Evolutionary conservation across 345 rosid genomes (phyloP).

Genomic region (Limnanthes douglasii): DNA sequence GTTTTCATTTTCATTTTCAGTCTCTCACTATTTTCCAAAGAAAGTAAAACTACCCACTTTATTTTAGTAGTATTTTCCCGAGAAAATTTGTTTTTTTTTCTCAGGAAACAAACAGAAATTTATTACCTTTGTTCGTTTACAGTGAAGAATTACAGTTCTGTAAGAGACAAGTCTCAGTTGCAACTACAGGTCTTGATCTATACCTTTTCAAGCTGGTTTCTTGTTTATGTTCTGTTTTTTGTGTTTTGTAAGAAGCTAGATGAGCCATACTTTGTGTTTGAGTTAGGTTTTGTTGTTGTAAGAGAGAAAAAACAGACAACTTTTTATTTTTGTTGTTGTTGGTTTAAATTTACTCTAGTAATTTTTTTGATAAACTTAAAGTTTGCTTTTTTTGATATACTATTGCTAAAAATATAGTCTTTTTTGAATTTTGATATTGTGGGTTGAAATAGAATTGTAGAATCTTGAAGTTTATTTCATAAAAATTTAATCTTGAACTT

Average conservation of each 20-base stretch:
- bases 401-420: no score
- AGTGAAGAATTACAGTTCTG: constrained; percentile 14
- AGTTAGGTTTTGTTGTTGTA: no score
- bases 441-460: no score
- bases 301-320: not conserved
- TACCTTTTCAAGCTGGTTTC: not conserved
- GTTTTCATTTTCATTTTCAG: constrained; percentile 7
- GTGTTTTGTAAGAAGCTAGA: no score
- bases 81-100: constrained; percentile 8
- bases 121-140: constrained; percentile 7
- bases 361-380: not conserved
- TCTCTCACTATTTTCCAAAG: constrained; percentile 10
- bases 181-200: constrained; percentile 29
- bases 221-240: not conserved
- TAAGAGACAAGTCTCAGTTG: constrained; percentile 2
- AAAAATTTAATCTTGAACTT: constrained; percentile 1
- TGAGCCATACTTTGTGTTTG: not conserved
- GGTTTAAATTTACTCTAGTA: not conserved
- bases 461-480: not conserved
- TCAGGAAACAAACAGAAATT: constrained; percentile 11
- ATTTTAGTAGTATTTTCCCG: constrained; percentile 18
- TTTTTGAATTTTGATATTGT: no score
- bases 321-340: not conserved
- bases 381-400: no score
- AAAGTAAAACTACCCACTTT: constrained; percentile 11